Evolutionary conservation across 768 basidiomycete species (phyloP).

Genomic region (Megacollybia marginata): DNA sequence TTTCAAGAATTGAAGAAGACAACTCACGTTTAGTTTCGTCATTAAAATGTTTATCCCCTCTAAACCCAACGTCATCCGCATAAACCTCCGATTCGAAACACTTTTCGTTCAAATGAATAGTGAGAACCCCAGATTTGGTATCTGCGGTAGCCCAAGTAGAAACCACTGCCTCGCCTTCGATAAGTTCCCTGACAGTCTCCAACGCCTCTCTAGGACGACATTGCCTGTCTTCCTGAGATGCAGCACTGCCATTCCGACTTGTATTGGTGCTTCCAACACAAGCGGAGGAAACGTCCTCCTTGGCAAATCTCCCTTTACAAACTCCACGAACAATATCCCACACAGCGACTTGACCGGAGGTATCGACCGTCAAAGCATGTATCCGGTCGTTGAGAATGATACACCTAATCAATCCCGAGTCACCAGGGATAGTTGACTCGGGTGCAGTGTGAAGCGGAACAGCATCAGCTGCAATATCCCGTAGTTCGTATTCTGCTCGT

Average conservation of each 20-base stretch:
- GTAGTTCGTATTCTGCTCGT: constrained; percentile 50
- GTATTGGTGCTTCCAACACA: constrained; percentile 41
- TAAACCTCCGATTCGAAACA: constrained; percentile 96
- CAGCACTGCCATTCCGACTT: constrained; percentile 23
- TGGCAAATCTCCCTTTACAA: constrained; percentile 66
- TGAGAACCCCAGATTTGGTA: constrained; percentile 82
- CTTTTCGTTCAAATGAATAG: constrained; percentile 79
- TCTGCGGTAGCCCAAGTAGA: constrained; percentile 83
- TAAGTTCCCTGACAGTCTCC: constrained; percentile 79
- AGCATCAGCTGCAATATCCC: constrained; percentile 82
- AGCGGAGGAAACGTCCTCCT: constrained; percentile 58
- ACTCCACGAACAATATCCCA: constrained; percentile 84
- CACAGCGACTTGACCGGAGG: constrained; percentile 77
- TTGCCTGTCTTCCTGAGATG: constrained; percentile 28
- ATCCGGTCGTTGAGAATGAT: constrained; percentile 81
- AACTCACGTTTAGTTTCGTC: constrained; percentile 79
- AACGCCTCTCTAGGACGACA: constrained; percentile 75
- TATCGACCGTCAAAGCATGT: constrained; percentile 88
- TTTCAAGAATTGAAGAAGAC: constrained; percentile 2
- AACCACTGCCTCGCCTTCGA: constrained; percentile 92
- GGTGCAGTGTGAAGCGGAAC: constrained; percentile 37
- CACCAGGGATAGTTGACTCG: constrained; percentile 70
- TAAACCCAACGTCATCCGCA: constrained; percentile 82
- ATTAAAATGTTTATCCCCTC: constrained; percentile 47
- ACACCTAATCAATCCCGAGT: constrained; percentile 78